phyloP scores from a whole-genome alignment of 805 yeast species.

The Saccharomycopsis sp. region DNA sequence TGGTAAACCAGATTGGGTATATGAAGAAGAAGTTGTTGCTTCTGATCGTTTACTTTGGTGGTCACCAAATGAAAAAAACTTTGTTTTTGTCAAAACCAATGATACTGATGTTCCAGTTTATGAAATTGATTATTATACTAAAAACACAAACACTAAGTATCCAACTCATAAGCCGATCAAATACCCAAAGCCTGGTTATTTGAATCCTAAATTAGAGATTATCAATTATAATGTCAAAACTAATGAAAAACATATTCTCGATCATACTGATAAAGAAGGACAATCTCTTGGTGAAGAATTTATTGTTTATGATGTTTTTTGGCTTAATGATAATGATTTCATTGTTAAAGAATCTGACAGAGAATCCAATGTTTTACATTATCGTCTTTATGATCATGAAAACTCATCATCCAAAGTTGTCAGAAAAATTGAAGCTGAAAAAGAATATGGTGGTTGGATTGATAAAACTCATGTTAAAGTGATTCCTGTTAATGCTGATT shows the following conservation, averaged over 20 bases:
- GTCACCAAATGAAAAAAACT: constrained; percentile 62
- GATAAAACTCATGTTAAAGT: constrained; percentile 36
- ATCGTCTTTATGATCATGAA: constrained; percentile 32
- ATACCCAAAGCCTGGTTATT: constrained; percentile 78
- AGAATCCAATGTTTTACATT: constrained; percentile 43
- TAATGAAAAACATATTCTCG: constrained; percentile 15
- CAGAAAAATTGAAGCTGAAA: constrained; percentile 33
- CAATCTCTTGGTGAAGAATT: constrained; percentile 31
- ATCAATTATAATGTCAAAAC: constrained; percentile 33
- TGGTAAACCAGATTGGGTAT: constrained; percentile 92
- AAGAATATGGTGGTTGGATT: constrained; percentile 46
- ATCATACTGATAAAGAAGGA: constrained; percentile 19
- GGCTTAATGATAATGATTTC: constrained; percentile 42
- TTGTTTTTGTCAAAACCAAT: constrained; percentile 58
- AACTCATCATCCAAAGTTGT: constrained; percentile 27
- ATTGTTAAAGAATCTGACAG: constrained; percentile 56
- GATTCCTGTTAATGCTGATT: constrained; percentile 27
- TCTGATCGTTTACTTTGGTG: constrained; percentile 74
- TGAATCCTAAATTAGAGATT: constrained; percentile 58
- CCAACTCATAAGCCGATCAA: constrained; percentile 53
- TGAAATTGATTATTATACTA: constrained; percentile 67
- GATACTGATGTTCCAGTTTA: constrained; percentile 66
- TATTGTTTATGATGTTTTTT: constrained; percentile 50
- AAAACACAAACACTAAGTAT: constrained; percentile 37
- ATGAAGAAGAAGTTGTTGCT: constrained; percentile 79